phyloP scores from a whole-genome alignment of 139 green algal genomes.

The Chlorella sp. region DNA sequence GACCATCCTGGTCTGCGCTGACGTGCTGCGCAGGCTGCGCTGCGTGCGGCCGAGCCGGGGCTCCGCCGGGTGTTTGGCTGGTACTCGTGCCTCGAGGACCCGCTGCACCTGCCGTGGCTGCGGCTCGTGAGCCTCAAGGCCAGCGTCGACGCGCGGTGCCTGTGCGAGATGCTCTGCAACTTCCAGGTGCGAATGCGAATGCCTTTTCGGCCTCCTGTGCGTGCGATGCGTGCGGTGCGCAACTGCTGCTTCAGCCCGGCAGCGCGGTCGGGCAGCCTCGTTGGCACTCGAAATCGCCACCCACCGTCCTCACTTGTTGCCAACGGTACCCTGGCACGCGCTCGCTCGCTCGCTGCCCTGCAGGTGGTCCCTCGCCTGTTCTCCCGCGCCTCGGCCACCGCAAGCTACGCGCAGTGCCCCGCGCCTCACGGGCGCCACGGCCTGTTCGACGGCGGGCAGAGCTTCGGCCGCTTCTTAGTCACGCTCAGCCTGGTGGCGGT shows the following conservation, averaged over 20 bases:
- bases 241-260: too few relatives aligned
- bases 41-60: too few relatives aligned
- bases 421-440: background rate
- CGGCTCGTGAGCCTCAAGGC: background rate
- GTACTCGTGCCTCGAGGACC: background rate
- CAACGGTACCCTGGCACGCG: too few relatives aligned
- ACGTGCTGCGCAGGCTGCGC: too few relatives aligned
- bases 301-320: too few relatives aligned
- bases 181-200: too few relatives aligned
- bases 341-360: too few relatives aligned
- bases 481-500: background rate
- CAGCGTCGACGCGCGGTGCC: background rate
- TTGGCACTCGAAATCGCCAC: too few relatives aligned
- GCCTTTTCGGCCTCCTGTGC: too few relatives aligned
- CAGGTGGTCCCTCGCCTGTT: background rate
- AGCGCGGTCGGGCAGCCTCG: too few relatives aligned
- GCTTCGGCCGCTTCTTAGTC: background rate
- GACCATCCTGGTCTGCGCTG: too few relatives aligned
- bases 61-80: background rate
- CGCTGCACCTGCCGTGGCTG: background rate
- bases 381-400: background rate
- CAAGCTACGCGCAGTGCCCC: background rate
- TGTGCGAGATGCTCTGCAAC: background rate
- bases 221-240: too few relatives aligned
- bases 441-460: background rate